Evolutionary conservation across 306 rosid genomes (phyloP).

Genomic region (Potentilla sterilis): DNA sequence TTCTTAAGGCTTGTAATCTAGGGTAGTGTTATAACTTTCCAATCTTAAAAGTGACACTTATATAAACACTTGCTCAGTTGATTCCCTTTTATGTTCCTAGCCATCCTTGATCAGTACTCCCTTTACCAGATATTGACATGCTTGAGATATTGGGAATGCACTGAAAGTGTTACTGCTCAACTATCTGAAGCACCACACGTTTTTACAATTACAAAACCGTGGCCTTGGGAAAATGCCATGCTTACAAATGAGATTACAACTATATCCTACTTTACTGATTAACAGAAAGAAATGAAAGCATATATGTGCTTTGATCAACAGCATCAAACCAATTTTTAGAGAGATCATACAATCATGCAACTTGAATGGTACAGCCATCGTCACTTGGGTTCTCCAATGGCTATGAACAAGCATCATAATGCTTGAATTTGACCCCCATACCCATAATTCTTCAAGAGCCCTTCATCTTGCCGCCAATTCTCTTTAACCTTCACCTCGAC

Average conservation of each 20-base stretch:
- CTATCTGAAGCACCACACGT: conserved; percentile 16
- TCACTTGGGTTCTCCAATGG: not conserved
- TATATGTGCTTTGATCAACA: not conserved
- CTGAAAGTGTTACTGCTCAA: not conserved
- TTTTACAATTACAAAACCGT: conserved; percentile 1
- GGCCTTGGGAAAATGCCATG: conserved; percentile 21
- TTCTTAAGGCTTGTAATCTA: no score
- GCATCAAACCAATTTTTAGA: not conserved
- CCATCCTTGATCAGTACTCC: no score
- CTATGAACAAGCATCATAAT: conserved; percentile 24
- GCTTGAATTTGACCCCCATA: conserved; percentile 80
- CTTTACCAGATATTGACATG: not conserved
- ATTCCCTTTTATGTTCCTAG: no score
- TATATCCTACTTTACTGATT: not conserved
- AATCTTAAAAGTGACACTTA: no score
- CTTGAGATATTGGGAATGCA: conserved; percentile 3
- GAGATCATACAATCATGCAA: not conserved
- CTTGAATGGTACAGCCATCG: not conserved
- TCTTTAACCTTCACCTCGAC: conserved; percentile 88
- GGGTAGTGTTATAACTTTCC: no score
- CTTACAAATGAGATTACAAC: conserved; percentile 1
- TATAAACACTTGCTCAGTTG: no score
- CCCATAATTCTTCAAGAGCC: conserved; percentile 73
- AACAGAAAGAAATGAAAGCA: not conserved
- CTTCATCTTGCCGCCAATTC: conserved; percentile 93